Percentiles rank a stretch among this genome's conserved stretches.
Evolutionary conservation across 805 yeast genomes (phyloP).

Genomic region (Candida ortonii): DNA sequence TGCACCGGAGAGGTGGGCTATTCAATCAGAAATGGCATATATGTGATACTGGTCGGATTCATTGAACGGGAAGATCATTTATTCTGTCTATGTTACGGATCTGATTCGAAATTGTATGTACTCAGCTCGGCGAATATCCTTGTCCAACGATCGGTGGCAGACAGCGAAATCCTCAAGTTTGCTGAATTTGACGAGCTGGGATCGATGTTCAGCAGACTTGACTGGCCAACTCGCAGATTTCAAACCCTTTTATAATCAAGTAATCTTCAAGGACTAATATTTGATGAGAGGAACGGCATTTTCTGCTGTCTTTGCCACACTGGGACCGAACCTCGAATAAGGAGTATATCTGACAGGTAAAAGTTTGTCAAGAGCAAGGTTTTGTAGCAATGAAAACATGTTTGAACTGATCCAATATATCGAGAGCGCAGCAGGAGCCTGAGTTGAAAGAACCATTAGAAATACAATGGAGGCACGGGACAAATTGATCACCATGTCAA

Average conservation of each 20-base stretch:
- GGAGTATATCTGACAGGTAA: slow-evolving; percentile 60
- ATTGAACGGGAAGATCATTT: not conserved
- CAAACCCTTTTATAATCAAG: too few relatives aligned
- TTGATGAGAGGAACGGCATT: slow-evolving; percentile 17
- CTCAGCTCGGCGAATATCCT: slow-evolving; percentile 1
- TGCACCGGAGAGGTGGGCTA: slow-evolving; percentile 1
- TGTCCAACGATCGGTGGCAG: not conserved
- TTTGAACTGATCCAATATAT: slow-evolving; percentile 93
- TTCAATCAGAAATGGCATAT: not conserved
- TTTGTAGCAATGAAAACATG: slow-evolving; percentile 71
- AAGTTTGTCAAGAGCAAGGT: slow-evolving; percentile 60
- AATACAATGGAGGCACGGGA: slow-evolving; percentile 75
- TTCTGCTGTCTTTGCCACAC: slow-evolving; percentile 9
- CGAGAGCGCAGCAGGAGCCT: slow-evolving; percentile 79
- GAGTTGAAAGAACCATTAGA: slow-evolving; percentile 79
- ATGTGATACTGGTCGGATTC: slow-evolving; percentile 2
- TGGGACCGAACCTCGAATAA: slow-evolving; percentile 27
- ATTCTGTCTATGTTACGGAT: slow-evolving; percentile 5
- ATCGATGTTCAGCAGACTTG: slow-evolving; percentile 10
- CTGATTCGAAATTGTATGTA: slow-evolving; percentile 3
- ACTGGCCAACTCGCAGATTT: slow-evolving; percentile 8
- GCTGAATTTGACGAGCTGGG: slow-evolving; percentile 18
- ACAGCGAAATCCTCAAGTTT: slow-evolving; percentile 7
- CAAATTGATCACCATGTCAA: slow-evolving; percentile 63
- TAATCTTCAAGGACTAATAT: slow-evolving; percentile 10